Evolutionary conservation across 75 land plant genomes (phyloP), one percentile per base, ranked within the genome.

Genomic region (Picea sitchensis): DNA sequence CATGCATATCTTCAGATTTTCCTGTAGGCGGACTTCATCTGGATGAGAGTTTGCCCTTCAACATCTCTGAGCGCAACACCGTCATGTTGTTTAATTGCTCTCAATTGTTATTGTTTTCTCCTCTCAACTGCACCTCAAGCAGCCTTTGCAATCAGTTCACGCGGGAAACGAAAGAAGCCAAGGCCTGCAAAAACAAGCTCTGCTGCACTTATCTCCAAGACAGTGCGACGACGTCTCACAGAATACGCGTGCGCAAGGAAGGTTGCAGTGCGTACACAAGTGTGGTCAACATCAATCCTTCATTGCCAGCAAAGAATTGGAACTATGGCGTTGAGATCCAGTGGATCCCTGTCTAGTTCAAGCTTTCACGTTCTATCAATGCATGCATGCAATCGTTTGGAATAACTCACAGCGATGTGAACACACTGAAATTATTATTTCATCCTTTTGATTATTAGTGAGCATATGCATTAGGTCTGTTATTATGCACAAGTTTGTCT

Each of bases 211-310:
- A 32, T 75, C 75, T 87, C 76, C 83, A 88, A 61, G 85, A 83
- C 58, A 47, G 83, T 3, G 34, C 88, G 21, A 81, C 78, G 56
- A 83, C 83, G 14, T 73, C 88, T 17, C 87, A 79, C 41, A 59
- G 56, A 58, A 88, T 86, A n/a, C 73, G 85, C 47, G 79, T 86
- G 14, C 81, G 83, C 64, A 14, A 65, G 18, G 85, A 81, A 44
- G 86, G 85, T 4, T 88, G 90, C 34, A 80, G 88, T 76, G 88
- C 90, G 47, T 88, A 83, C 71, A 88, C 90, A 34, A 79, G 80
- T 61, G 83, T 88, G 56, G 83, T 88, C 23, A 58, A 85, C 58
- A 26, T 26, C 26, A 26, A 26, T 26, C 26, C 26, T 26, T 0
- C 26, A 26, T 26, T 26, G 26, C 26, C 26, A 26, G 26, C 26